These are phyloP conservation scores for Chaetoscypha palmicola DNA, from an alignment of 2,329 filamentous ascomycete species.

Conservation along the genomic window DNA sequence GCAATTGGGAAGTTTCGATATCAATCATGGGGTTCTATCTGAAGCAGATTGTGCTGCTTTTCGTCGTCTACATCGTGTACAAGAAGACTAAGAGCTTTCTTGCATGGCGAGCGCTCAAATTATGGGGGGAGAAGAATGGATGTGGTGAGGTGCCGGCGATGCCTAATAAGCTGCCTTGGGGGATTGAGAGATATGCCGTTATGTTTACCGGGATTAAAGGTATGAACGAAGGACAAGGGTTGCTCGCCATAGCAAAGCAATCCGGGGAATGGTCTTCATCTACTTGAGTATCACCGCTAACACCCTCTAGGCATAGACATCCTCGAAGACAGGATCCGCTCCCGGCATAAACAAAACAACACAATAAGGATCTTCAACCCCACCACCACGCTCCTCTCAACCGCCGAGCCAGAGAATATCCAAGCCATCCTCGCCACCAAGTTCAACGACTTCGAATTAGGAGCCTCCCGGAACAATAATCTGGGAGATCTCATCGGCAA, in stretches of 20 bases:
- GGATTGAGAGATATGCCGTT: constrained; percentile 14
- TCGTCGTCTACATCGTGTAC: constrained; percentile 7
- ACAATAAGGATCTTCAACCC: constrained; percentile 10
- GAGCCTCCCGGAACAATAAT: constrained; percentile 27
- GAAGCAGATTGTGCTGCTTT: background rate
- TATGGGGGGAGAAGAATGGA: constrained; percentile 18
- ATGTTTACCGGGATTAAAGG: constrained; percentile 15
- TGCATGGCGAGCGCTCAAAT: constrained; percentile 15
- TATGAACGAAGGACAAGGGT: constrained; percentile 6
- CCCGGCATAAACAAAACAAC: constrained; percentile 10
- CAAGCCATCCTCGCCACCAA: constrained; percentile 30
- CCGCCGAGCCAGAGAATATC: constrained; percentile 32
- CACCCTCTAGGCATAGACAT: constrained; percentile 16
- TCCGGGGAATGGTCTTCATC: too few species aligned
- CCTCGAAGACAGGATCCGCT: constrained; percentile 19
- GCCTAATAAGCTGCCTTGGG: constrained; percentile 17
- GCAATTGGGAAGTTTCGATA: too few species aligned
- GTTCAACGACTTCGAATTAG: constrained; percentile 32
- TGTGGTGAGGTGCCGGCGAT: constrained; percentile 13
- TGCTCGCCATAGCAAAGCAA: too few species aligned
- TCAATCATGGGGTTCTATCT: constrained; percentile 1
- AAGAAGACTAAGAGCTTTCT: constrained; percentile 12
- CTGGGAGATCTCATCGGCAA: constrained; percentile 30
- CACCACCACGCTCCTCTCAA: constrained; percentile 35
- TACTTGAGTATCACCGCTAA: background rate